A percentile compares a stretch with the other conserved stretches of the same genome.
These are phyloP conservation scores for Neophaeococcomyces aloes DNA, from an alignment of 2,329 filamentous ascomycete species.

Conservation along the genomic window DNA sequence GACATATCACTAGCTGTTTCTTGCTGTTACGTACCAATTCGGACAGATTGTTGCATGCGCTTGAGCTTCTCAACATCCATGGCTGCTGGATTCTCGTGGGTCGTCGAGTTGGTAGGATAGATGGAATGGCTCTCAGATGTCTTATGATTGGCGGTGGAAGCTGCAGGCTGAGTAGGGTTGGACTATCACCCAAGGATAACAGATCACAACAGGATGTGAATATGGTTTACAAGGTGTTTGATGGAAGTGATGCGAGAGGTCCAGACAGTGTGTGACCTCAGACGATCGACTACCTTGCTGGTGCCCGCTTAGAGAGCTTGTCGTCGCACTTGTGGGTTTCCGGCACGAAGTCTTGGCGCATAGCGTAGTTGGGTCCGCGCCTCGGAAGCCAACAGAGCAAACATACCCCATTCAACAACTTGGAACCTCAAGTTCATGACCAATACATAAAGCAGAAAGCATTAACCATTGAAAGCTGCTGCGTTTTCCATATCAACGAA, in stretches of 20 bases:
- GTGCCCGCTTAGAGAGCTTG: neutral
- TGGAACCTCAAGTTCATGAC: too few species aligned
- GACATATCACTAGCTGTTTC: slow-evolving; percentile 3
- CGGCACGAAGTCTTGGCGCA: neutral
- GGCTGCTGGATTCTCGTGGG: slow-evolving; percentile 25
- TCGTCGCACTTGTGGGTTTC: neutral
- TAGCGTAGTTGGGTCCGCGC: neutral
- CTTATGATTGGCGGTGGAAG: slow-evolving; percentile 5
- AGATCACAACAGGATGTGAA: too few species aligned
- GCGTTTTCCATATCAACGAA: slow-evolving; percentile 2
- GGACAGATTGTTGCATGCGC: slow-evolving; percentile 55
- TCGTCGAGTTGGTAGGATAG: slow-evolving; percentile 1
- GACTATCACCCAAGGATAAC: too few species aligned
- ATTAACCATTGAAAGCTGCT: too few species aligned
- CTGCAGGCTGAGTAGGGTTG: too few species aligned
- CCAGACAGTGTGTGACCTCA: neutral
- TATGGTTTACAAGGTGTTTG: too few species aligned
- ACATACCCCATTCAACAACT: too few species aligned
- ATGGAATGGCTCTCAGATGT: neutral
- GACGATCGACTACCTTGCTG: neutral
- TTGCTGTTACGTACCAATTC: slow-evolving; percentile 54
- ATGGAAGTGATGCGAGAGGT: neutral
- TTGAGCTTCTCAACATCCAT: slow-evolving; percentile 60
- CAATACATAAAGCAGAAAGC: too few species aligned
- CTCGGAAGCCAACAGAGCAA: too few species aligned